These are phyloP conservation scores for Rasamsonia emersonii DNA, from an alignment of 2,329 filamentous ascomycete genomes.

Conservation along the genomic window DNA sequence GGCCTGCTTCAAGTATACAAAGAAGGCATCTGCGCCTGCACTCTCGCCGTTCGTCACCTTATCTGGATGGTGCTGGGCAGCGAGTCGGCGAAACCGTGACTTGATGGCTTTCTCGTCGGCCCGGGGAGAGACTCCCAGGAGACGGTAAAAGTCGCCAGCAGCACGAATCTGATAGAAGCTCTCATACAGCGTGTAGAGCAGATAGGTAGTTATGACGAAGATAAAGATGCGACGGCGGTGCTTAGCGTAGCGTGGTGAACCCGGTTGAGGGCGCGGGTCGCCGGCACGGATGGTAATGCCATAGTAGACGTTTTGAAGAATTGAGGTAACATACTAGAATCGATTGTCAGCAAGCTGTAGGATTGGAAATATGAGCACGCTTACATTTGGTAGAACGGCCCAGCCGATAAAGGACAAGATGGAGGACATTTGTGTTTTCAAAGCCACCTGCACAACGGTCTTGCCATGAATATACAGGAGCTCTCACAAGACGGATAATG, in stretches of 20 bases:
- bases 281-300: conserved; percentile 81
- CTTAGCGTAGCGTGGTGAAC: conserved; percentile 56
- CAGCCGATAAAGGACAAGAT: conserved; percentile 51
- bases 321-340: conserved; percentile 63
- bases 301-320: conserved; percentile 76
- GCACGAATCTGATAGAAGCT: conserved; percentile 70
- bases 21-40: conserved; percentile 44
- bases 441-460: conserved; percentile 1
- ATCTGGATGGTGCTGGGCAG: conserved; percentile 68
- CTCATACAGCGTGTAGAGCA: conserved; percentile 87
- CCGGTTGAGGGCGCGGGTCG: conserved; percentile 63
- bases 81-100: conserved; percentile 71
- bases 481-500: too few relatives aligned
- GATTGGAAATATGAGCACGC: conserved; percentile 14
- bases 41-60: conserved; percentile 48
- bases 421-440: conserved; percentile 29
- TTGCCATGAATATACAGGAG: conserved; percentile 2
- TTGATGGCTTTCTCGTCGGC: conserved; percentile 72
- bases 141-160: conserved; percentile 67
- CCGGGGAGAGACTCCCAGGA: conserved; percentile 60
- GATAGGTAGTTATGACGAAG: conserved; percentile 72
- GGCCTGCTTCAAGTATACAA: conserved; percentile 74
- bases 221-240: conserved; percentile 80
- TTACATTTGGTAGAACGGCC: conserved; percentile 54
- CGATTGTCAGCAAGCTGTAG: background rate